These are phyloP conservation scores for Cryptosporidium ubiquitum DNA, from an alignment of 169 alveolate genomes.

Conservation along the genomic window DNA sequence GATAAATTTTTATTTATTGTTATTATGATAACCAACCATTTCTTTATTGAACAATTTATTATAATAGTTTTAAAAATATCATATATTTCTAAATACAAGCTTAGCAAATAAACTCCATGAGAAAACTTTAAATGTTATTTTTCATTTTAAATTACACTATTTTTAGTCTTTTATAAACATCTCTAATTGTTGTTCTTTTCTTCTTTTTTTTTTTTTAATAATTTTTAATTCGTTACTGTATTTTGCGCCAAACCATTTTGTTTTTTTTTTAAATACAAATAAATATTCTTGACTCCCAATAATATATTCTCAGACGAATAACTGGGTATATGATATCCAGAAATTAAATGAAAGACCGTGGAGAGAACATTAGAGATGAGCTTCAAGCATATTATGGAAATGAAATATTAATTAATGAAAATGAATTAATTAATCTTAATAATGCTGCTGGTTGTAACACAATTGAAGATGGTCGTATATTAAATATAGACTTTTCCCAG, in stretches of 20 bases:
- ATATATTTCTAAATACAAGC: too few relatives aligned
- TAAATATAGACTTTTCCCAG: neutral
- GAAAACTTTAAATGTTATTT: too few relatives aligned
- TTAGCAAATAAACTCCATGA: too few relatives aligned
- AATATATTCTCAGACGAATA: neutral
- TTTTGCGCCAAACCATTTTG: neutral
- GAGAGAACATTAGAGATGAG: slow-evolving; percentile 30
- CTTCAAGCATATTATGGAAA: slow-evolving; percentile 59
- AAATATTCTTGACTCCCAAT: neutral
- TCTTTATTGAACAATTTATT: too few relatives aligned
- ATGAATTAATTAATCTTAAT: neutral
- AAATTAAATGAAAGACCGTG: neutral
- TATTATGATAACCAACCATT: too few relatives aligned
- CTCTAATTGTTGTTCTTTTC: too few relatives aligned
- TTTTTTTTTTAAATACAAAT: neutral
- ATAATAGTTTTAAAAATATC: too few relatives aligned
- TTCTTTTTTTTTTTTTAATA: neutral
- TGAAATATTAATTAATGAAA: slow-evolving; percentile 1
- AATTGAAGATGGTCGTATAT: neutral
- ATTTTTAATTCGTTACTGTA: neutral
- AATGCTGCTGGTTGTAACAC: neutral
- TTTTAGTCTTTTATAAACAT: too few relatives aligned
- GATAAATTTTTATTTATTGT: too few relatives aligned
- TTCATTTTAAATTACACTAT: too few relatives aligned
- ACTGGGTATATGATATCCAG: neutral